A percentile compares a stretch with the other conserved stretches of the same genome.
Evolutionary conservation across 805 yeast genomes (phyloP).

Genomic region (Priceomyces fermenticarens): DNA sequence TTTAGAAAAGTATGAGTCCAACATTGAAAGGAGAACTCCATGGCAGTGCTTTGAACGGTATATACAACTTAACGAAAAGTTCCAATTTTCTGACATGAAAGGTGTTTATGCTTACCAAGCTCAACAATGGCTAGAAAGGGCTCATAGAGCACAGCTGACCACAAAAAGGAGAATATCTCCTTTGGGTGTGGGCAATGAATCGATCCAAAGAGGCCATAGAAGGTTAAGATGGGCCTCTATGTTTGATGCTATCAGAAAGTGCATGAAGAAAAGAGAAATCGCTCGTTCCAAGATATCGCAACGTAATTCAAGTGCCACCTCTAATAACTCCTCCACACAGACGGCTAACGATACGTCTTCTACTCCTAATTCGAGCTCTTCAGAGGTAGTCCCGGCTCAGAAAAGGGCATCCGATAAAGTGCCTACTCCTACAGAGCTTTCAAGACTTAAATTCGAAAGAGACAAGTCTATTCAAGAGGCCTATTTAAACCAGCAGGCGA

Average conservation of each 20-base stretch:
- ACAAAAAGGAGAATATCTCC: conserved; percentile 89
- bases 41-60: conserved; percentile 99
- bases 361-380: conserved; percentile 1
- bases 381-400: conserved; percentile 1
- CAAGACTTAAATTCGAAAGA: conserved; percentile 78
- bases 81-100: conserved; percentile 81
- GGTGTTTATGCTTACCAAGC: conserved; percentile 83
- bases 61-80: conserved; percentile 85
- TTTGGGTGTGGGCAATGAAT: conserved; percentile 87
- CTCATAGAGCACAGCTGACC: conserved; percentile 82
- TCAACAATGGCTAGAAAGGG: conserved; percentile 88
- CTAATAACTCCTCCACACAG: background rate
- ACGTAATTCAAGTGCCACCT: conserved; percentile 8
- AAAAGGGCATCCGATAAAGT: conserved; percentile 39
- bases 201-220: conserved; percentile 89
- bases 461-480: conserved; percentile 84
- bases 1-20: conserved; percentile 64
- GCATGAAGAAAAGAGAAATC: conserved; percentile 84
- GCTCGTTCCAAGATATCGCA: conserved; percentile 37
- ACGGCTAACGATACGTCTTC: background rate
- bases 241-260: conserved; percentile 91
- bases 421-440: conserved; percentile 77
- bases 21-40: conserved; percentile 92
- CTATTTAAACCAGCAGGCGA: conserved; percentile 47
- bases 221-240: conserved; percentile 93